phyloP scores from a whole-genome alignment of 2,329 filamentous ascomycete species.

The Aspergillus persii region DNA sequence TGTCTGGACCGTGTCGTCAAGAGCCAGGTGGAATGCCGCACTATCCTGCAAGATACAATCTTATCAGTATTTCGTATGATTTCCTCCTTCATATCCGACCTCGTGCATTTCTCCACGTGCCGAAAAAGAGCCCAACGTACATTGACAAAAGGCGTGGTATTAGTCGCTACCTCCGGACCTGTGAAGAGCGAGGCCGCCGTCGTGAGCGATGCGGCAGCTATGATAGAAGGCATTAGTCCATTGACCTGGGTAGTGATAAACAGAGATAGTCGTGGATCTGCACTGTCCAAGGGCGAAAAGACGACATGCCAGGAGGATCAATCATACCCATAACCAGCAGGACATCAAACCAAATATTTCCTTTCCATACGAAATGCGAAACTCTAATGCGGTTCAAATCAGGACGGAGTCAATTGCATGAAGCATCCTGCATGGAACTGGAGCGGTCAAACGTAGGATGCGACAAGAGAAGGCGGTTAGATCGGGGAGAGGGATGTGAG shows the following conservation, averaged over 20 bases:
- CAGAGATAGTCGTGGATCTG: background rate
- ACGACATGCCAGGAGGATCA: background rate
- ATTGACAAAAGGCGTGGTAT: constrained; percentile 33
- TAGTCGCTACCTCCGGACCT: constrained; percentile 31
- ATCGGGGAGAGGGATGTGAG: constrained; percentile 3
- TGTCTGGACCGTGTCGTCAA: constrained; percentile 65
- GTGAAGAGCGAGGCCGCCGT: constrained; percentile 37
- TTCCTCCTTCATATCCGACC: background rate
- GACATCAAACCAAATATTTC: background rate
- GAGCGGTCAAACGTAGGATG: background rate
- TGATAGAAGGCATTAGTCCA: constrained; percentile 16
- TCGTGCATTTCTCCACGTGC: background rate
- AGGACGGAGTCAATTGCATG: background rate
- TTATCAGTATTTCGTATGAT: background rate
- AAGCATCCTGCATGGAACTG: background rate
- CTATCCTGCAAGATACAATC: constrained; percentile 23
- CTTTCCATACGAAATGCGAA: background rate
- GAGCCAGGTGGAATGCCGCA: constrained; percentile 34
- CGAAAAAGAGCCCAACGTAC: constrained; percentile 24
- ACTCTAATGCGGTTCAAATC: background rate
- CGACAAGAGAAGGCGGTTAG: background rate
- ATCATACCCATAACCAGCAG: background rate
- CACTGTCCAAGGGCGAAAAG: background rate
- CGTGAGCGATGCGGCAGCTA: constrained; percentile 26
- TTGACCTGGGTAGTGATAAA: background rate